Conservation (phyloP, 805 yeast species). For the Metschnikowia borealis region DNA sequence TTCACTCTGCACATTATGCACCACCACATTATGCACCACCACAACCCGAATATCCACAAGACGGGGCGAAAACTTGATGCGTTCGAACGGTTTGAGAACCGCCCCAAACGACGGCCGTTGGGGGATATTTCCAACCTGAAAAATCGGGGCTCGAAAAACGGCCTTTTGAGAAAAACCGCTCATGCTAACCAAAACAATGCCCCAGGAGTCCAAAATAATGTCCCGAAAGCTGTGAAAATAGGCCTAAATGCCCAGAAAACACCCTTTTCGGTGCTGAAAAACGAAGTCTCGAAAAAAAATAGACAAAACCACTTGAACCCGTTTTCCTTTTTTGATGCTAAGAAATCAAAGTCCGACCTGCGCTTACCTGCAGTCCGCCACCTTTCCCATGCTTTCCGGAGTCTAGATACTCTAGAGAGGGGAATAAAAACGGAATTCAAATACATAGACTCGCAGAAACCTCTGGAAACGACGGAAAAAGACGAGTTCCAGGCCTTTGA, state of each 20-base stretch:
- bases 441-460: not conserved
- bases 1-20: no score
- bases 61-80: constrained; percentile 10
- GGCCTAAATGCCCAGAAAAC: not conserved
- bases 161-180: no score
- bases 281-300: no score
- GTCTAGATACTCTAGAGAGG: no score
- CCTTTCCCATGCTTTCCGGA: not conserved
- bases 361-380: constrained; percentile 1
- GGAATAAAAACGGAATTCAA: no score
- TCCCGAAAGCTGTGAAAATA: no score
- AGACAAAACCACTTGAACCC: not conserved
- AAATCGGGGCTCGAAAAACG: not conserved
- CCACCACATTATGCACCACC: not conserved
- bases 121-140: constrained; percentile 6
- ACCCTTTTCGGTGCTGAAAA: no score
- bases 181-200: no score
- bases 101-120: constrained; percentile 12
- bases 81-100: constrained; percentile 11
- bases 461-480: no score
- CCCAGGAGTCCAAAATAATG: no score
- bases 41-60: no score
- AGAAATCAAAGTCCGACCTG: not conserved
- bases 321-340: not conserved
- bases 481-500: not conserved